Evolutionary conservation across 768 basidiomycete genomes (phyloP).

Genomic region (Russula griseocarnosa): DNA sequence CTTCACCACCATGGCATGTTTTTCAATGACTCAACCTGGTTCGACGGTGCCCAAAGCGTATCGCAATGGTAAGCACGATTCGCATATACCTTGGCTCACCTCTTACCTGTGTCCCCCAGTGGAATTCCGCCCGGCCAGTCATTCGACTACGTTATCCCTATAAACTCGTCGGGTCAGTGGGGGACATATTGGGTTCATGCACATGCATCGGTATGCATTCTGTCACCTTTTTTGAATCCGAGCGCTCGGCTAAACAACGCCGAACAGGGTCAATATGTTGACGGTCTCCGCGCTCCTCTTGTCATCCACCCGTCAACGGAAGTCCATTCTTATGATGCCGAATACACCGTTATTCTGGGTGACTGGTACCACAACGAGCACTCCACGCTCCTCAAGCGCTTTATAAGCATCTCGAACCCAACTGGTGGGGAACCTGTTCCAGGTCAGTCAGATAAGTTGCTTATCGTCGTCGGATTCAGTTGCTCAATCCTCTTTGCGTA

Average conservation of each 20-base stretch:
- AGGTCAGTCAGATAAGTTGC: conserved; percentile 39
- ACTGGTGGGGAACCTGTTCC: conserved; percentile 86
- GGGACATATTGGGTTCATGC: conserved; percentile 83
- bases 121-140: conserved; percentile 72
- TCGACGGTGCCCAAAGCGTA: conserved; percentile 81
- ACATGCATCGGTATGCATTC: conserved; percentile 48
- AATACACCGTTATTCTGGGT: conserved; percentile 78
- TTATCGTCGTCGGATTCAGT: not conserved
- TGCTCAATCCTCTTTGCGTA: not conserved
- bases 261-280: conserved; percentile 79
- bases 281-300: conserved; percentile 86
- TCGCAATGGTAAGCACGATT: conserved; percentile 66
- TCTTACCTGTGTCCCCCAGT: conserved; percentile 36
- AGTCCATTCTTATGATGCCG: conserved; percentile 77
- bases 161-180: conserved; percentile 63
- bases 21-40: conserved; percentile 83
- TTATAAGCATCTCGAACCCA: conserved; percentile 71
- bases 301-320: conserved; percentile 68
- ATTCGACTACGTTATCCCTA: conserved; percentile 71
- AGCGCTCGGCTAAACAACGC: not conserved
- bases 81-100: not conserved
- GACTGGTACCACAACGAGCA: conserved; percentile 94
- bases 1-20: conserved; percentile 96
- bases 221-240: not conserved
- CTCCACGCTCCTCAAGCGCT: conserved; percentile 53